Percentiles rank a stretch among this genome's conserved stretches.
phyloP scores from a whole-genome alignment of 164 flowering plant genomes.

The Liquidambar formosana region DNA sequence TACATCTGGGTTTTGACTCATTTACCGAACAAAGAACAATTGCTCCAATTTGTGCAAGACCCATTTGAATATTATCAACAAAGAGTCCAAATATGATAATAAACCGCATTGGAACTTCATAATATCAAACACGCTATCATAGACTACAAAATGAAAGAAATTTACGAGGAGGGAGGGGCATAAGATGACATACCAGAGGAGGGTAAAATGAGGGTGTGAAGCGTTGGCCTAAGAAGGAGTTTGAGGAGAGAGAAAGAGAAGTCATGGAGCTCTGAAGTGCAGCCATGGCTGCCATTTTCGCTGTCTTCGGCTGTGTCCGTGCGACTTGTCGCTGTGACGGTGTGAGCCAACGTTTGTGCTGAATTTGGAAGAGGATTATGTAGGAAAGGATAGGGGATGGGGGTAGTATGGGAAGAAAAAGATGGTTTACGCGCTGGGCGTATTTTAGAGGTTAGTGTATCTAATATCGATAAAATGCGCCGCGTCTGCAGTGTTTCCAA shows the following conservation, averaged over 20 bases:
- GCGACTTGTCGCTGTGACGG: not conserved
- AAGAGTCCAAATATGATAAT: not conserved
- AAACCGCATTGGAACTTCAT: not conserved
- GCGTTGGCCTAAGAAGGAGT: slow-evolving; percentile 76
- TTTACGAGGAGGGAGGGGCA: not conserved
- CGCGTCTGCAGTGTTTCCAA: no score
- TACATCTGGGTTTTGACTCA: not conserved
- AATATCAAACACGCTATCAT: not conserved
- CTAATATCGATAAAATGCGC: no score
- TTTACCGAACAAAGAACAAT: not conserved
- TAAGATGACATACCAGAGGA: slow-evolving; percentile 34
- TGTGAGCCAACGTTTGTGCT: not conserved
- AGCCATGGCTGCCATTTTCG: slow-evolving; percentile 64
- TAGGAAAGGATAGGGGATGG: not conserved
- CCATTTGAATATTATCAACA: slow-evolving; percentile 1
- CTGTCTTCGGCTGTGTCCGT: slow-evolving; percentile 2
- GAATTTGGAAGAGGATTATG: not conserved
- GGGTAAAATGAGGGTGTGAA: slow-evolving; percentile 44
- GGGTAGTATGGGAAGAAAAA: no score
- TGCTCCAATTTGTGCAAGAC: not conserved
- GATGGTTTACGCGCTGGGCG: not conserved
- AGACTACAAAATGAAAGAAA: not conserved
- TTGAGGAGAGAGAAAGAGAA: slow-evolving; percentile 71
- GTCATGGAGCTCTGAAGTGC: slow-evolving; percentile 82
- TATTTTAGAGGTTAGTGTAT: not conserved